Evolutionary conservation across 805 yeast genomes (phyloP).

Genomic region (Teunomyces funiuensis): DNA sequence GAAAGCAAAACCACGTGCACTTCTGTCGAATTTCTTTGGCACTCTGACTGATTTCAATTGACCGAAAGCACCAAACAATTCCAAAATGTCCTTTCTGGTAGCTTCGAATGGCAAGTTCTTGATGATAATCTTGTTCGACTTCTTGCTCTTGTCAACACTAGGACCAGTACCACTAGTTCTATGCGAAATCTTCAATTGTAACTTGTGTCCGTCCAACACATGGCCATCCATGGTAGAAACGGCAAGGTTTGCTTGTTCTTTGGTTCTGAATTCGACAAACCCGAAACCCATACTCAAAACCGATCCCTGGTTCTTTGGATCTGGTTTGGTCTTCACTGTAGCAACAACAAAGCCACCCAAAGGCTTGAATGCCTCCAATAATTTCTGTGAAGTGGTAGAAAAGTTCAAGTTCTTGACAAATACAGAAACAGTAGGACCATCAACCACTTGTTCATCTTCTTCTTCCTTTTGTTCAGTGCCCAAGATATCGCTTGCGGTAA

Average conservation of each 20-base stretch:
- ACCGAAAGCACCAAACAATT: conserved; percentile 91
- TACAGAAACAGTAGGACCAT: conserved; percentile 81
- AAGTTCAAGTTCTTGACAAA: conserved; percentile 93
- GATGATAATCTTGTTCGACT: conserved; percentile 79
- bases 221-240: conserved; percentile 71
- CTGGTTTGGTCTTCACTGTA: conserved; percentile 83
- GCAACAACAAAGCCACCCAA: conserved; percentile 81
- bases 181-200: conserved; percentile 85
- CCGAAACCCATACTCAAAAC: conserved; percentile 97
- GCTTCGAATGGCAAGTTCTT: conserved; percentile 98
- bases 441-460: conserved; percentile 43
- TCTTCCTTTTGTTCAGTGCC: conserved; percentile 27
- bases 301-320: conserved; percentile 66
- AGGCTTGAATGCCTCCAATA: conserved; percentile 62
- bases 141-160: conserved; percentile 31
- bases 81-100: conserved; percentile 86
- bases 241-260: conserved; percentile 77
- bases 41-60: conserved; percentile 91
- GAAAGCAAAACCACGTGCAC: conserved; percentile 97
- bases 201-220: conserved; percentile 82
- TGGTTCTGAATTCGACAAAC: conserved; percentile 83
- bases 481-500: conserved; percentile 45
- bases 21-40: conserved; percentile 92
- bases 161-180: conserved; percentile 52
- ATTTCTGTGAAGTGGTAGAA: conserved; percentile 60